Conservation (phyloP, 768 basidiomycete genomes). For the Peribolospora kevripleyi region DNA sequence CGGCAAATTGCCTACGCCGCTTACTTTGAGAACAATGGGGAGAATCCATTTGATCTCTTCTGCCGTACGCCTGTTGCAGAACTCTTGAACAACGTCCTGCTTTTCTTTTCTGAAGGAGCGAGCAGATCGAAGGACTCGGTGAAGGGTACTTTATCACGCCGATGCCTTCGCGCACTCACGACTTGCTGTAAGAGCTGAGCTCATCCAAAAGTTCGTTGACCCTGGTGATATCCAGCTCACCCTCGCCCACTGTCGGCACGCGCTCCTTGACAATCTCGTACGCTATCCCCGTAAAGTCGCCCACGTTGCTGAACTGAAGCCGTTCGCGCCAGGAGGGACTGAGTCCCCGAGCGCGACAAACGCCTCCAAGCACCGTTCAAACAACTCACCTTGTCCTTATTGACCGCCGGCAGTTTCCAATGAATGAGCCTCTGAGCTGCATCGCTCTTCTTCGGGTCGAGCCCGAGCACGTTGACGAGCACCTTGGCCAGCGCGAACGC, state of each 20-base stretch:
- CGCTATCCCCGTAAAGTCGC: constrained; percentile 68
- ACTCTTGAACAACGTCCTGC: constrained; percentile 47
- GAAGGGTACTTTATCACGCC: background rate
- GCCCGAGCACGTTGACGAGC: too few species aligned
- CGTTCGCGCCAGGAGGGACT: too few species aligned
- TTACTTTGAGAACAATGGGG: constrained; percentile 72
- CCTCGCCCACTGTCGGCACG: constrained; percentile 39
- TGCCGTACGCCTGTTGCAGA: constrained; percentile 36
- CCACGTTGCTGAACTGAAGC: constrained; percentile 16
- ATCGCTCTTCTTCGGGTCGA: constrained; percentile 22
- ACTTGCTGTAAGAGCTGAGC: constrained; percentile 46
- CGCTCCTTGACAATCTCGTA: constrained; percentile 66
- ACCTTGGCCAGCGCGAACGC: too few species aligned
- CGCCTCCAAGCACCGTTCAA: too few species aligned
- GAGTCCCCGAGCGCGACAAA: too few species aligned
- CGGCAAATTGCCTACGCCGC: constrained; percentile 20
- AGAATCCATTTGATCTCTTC: constrained; percentile 87
- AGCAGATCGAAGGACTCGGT: background rate
- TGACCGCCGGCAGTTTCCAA: constrained; percentile 37
- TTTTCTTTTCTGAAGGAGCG: constrained; percentile 36
- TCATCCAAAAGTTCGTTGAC: constrained; percentile 62
- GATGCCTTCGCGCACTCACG: constrained; percentile 25
- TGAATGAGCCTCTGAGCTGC: constrained; percentile 61
- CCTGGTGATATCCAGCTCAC: constrained; percentile 52
- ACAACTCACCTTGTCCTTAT: constrained; percentile 4